Evolutionary conservation across 257 asterid species (phyloP).

Genomic region (Echium plantagineum): DNA sequence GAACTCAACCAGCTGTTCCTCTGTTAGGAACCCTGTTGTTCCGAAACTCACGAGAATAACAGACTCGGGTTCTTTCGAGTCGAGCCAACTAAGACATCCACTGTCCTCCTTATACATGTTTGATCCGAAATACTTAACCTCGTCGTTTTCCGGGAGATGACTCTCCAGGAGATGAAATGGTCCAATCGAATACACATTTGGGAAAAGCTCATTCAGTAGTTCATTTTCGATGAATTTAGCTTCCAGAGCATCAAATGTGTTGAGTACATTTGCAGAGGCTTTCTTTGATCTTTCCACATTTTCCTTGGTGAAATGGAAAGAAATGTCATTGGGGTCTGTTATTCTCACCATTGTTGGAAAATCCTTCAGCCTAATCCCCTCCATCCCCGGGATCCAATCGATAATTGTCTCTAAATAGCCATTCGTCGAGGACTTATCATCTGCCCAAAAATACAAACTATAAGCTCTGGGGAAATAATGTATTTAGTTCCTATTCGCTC

Average conservation of each 20-base stretch:
- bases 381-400: slow-evolving; percentile 12
- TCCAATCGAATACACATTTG: slow-evolving; percentile 9
- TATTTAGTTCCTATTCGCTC: too few species aligned
- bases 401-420: slow-evolving; percentile 2
- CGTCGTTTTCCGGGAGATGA: neutral
- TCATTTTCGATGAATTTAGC: slow-evolving; percentile 2
- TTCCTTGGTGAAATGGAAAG: neutral
- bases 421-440: neutral
- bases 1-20: slow-evolving; percentile 6
- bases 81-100: slow-evolving; percentile 7
- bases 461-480: too few species aligned
- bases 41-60: slow-evolving; percentile 11
- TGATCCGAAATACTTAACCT: neutral
- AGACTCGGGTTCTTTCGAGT: slow-evolving; percentile 2
- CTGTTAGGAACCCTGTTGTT: slow-evolving; percentile 7
- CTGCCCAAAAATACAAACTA: neutral
- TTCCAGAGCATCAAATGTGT: slow-evolving; percentile 12
- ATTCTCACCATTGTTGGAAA: slow-evolving; percentile 13
- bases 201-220: neutral
- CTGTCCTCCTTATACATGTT: slow-evolving; percentile 11
- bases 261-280: slow-evolving; percentile 2
- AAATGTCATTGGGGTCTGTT: slow-evolving; percentile 11
- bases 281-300: slow-evolving; percentile 8
- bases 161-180: slow-evolving; percentile 12
- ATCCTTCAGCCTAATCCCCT: slow-evolving; percentile 7